These are phyloP conservation scores for Dioszegia aurantiaca DNA, from an alignment of 768 basidiomycete genomes.

Conservation along the genomic window DNA sequence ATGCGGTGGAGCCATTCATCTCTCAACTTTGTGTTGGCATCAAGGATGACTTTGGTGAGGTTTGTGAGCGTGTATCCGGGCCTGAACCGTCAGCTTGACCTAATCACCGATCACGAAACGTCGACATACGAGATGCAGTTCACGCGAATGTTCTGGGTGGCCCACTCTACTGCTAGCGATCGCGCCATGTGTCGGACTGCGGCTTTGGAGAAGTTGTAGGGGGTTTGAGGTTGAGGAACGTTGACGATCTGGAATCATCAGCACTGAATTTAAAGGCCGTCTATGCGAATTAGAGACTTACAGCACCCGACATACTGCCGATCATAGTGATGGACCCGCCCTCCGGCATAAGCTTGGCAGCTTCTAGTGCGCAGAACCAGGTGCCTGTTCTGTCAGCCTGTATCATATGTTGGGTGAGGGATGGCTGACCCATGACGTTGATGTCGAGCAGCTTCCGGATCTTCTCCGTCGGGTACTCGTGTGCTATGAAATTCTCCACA, in stretches of 20 bases:
- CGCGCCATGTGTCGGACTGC: conserved; percentile 90
- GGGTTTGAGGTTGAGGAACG: conserved; percentile 87
- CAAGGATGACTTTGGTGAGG: conserved; percentile 77
- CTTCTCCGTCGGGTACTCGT: conserved; percentile 86
- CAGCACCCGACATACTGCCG: conserved; percentile 85
- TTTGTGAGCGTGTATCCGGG: conserved; percentile 95
- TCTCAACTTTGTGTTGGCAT: conserved; percentile 71
- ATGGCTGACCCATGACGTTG: conserved; percentile 73
- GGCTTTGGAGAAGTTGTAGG: conserved; percentile 84
- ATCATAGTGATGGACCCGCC: conserved; percentile 78
- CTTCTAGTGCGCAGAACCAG: conserved; percentile 95
- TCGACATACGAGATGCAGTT: conserved; percentile 59
- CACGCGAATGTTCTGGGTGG: conserved; percentile 79
- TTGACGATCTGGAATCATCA: conserved; percentile 66
- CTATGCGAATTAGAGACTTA: conserved; percentile 53
- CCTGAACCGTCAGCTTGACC: conserved; percentile 57
- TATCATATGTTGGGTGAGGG: background rate
- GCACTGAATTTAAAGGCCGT: background rate
- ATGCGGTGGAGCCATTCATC: conserved; percentile 54
- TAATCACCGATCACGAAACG: conserved; percentile 47
- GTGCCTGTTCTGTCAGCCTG: conserved; percentile 49
- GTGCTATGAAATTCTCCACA: conserved; percentile 76
- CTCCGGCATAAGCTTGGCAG: conserved; percentile 83
- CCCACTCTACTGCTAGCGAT: conserved; percentile 93
- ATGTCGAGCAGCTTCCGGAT: conserved; percentile 81